Conservation (phyloP, 164 flowering plant species). For the Magnolia sinica region DNA sequence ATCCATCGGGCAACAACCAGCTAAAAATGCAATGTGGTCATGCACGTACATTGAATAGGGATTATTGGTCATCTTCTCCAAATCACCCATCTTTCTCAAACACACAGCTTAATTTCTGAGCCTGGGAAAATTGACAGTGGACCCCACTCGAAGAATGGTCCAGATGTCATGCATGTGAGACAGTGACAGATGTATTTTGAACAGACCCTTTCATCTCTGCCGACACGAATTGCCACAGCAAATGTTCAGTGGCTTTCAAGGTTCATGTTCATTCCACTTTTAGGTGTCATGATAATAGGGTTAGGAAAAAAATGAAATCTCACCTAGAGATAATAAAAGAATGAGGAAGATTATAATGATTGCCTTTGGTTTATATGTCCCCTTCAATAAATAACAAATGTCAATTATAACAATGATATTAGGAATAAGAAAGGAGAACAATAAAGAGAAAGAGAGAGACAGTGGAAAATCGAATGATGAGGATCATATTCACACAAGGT, state of each 20-base stretch:
- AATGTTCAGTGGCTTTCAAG: conserved; percentile 4
- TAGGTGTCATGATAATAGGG: conserved; percentile 4
- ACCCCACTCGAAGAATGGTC: neutral
- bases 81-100: no score
- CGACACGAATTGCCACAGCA: neutral
- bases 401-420: conserved; percentile 17
- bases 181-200: neutral
- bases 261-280: neutral
- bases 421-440: conserved; percentile 27
- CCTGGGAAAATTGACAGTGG: no score
- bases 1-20: no score
- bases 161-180: neutral
- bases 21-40: no score
- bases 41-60: no score
- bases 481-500: conserved; percentile 9
- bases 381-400: conserved; percentile 19
- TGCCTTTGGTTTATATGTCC: conserved; percentile 34
- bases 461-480: conserved; percentile 21
- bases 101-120: no score
- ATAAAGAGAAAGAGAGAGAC: conserved; percentile 15
- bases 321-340: conserved; percentile 18
- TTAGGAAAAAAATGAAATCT: conserved; percentile 11
- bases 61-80: no score
- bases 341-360: conserved; percentile 24
- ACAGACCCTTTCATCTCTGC: neutral